These are phyloP conservation scores for Colletotrichum spinosum DNA, from an alignment of 2,329 filamentous ascomycete species.

Conservation along the genomic window DNA sequence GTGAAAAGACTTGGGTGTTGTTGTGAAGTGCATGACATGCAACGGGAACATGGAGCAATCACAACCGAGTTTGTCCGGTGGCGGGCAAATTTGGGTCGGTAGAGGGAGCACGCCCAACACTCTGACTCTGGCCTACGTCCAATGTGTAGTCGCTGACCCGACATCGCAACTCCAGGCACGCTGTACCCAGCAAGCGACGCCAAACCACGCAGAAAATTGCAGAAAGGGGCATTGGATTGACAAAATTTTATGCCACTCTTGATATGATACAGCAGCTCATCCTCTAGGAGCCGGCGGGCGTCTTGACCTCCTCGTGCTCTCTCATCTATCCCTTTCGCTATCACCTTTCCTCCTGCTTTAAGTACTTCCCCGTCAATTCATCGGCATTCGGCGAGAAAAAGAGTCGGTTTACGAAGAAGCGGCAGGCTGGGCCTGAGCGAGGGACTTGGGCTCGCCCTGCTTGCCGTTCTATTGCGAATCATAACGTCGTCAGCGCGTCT, in stretches of 20 bases:
- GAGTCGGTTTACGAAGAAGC: conserved; percentile 48
- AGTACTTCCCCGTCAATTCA: conserved; percentile 9
- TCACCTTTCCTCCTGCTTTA: conserved; percentile 6
- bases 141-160: conserved; percentile 18
- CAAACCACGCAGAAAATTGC: neutral
- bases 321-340: conserved; percentile 33
- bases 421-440: conserved; percentile 68
- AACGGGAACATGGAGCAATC: conserved; percentile 29
- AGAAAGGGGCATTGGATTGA: conserved; percentile 30
- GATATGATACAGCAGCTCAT: conserved; percentile 37
- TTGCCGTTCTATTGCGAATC: conserved; percentile 84
- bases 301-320: conserved; percentile 19
- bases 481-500: conserved; percentile 40
- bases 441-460: conserved; percentile 85
- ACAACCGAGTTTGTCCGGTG: conserved; percentile 37
- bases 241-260: conserved; percentile 34
- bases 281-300: conserved; percentile 29
- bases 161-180: conserved; percentile 17
- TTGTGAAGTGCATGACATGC: conserved; percentile 14
- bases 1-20: conserved; percentile 6
- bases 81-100: conserved; percentile 37
- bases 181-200: neutral
- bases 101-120: conserved; percentile 33
- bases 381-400: conserved; percentile 17
- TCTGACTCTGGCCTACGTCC: conserved; percentile 26